Base-by-base conservation (phyloP, 768 basidiomycete genomes). In the Suillus subaureus region DNA sequence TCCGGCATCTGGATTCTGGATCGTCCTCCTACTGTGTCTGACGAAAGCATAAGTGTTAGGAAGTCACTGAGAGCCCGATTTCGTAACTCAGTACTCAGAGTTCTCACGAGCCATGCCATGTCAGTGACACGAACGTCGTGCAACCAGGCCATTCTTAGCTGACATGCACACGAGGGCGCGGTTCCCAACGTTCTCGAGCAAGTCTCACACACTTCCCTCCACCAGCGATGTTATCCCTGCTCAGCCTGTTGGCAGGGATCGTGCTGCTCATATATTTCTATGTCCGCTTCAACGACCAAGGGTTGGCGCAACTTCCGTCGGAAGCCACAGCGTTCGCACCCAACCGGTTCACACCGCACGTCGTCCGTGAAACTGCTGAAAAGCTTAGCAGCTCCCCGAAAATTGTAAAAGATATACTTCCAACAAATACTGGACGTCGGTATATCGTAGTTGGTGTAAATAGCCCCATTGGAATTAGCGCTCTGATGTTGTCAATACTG, bases 361-460 rank as follows among this genome's bases (percentile, higher is more conserved):
- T 79, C 23, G 81, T 86, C 23, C 78, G 61, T n/a, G 62, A 68
- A 67, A 76, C 80, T 3, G 82, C 84, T 1, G 74, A 76, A 13
- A 63, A 72, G 26, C 73, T 87, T n/a, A 72, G 69, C 4, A 70
- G 74, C 9, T 64, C 67, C 2, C 79, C 81, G 1, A 70, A 81
- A 62, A 70, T 77, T 39, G 76, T 81, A 45, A 68, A 78, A 8
- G 79, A 82, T 52, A 80, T 87, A 64, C 74, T 92, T 33, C 89
- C 89, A 6, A 86, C 86, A 3, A 87, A 80, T 74, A 93, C 92
- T 0, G 90, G 90, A 23, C 82, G 91, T 63, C 81, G 87, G 58
- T 93, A 93, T 73, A 91, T 93, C 65, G 82, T 93, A 5, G 83
- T 90, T 43, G 92, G 92, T 69, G 90, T 90, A 72, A 67, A 85